Evolutionary conservation across 257 asterid species (phyloP).

Genomic region (Perilla frutescens): DNA sequence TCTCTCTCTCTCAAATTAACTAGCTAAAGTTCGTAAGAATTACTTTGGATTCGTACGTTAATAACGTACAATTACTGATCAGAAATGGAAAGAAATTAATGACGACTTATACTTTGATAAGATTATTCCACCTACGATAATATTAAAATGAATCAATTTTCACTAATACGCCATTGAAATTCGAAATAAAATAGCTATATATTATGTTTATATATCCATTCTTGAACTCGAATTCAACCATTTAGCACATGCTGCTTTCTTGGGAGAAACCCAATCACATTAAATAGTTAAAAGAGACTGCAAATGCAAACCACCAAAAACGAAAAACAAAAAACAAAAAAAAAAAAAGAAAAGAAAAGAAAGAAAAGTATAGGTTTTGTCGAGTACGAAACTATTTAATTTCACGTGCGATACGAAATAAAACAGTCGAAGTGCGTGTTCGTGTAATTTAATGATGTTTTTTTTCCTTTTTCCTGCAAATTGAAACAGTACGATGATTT

Average conservation of each 20-base stretch:
- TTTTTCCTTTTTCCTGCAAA: not conserved
- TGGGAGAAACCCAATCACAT: conserved; percentile 2
- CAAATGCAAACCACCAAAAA: not conserved
- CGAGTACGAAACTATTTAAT: not conserved
- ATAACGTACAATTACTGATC: too few species aligned
- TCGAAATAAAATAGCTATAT: not conserved
- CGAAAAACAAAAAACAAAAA: not conserved
- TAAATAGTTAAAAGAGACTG: conserved; percentile 11
- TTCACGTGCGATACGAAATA: not conserved
- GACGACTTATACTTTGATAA: not conserved
- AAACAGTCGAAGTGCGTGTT: not conserved
- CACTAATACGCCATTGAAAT: not conserved
- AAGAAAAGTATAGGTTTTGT: conserved; percentile 11
- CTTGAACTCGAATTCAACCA: not conserved
- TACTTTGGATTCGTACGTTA: not conserved
- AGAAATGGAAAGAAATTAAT: not conserved
- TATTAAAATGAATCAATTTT: not conserved
- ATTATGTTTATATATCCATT: not conserved
- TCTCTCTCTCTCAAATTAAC: not conserved
- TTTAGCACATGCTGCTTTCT: not conserved
- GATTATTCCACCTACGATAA: not conserved
- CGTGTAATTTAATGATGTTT: not conserved
- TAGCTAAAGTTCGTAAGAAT: not conserved
- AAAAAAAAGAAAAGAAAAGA: too few species aligned
- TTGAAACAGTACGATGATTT: conserved; percentile 66